phyloP scores from a whole-genome alignment of 1,284 basidiomycete species.

The Fomes fomentarius region DNA sequence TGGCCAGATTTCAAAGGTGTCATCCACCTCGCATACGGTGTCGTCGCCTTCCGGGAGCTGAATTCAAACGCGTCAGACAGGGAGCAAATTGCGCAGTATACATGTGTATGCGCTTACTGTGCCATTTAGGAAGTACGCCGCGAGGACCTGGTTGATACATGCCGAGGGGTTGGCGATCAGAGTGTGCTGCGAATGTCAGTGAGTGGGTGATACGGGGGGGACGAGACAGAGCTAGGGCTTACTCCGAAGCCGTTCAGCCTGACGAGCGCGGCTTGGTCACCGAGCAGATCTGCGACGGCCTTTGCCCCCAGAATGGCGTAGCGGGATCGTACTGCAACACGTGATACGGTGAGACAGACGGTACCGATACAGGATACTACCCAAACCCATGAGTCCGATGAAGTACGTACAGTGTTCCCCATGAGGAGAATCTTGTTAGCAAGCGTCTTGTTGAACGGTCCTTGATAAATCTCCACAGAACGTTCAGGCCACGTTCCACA shows the following conservation, averaged over 20 bases:
- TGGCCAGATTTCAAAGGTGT: not conserved
- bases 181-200: not conserved
- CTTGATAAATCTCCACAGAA: slow-evolving; percentile 27
- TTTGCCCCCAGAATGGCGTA: slow-evolving; percentile 23
- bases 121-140: not conserved
- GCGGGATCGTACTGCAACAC: slow-evolving; percentile 23
- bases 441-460: slow-evolving; percentile 28
- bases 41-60: not conserved
- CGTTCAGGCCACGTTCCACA: slow-evolving; percentile 23
- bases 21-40: slow-evolving; percentile 4
- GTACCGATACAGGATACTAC: too few species aligned
- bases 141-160: not conserved
- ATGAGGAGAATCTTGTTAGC: slow-evolving; percentile 26
- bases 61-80: too few species aligned
- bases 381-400: too few species aligned
- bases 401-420: slow-evolving; percentile 18
- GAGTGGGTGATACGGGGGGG: not conserved
- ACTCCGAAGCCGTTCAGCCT: slow-evolving; percentile 25
- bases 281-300: slow-evolving; percentile 15
- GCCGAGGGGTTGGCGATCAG: not conserved
- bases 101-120: not conserved
- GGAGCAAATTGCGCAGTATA: too few species aligned
- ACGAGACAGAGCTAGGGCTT: not conserved
- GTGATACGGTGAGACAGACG: too few species aligned
- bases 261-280: slow-evolving; percentile 20